A percentile compares a stretch with the other conserved stretches of the same genome.
phyloP scores from a whole-genome alignment of 352 stramenopile species.

The Proteromonas lacertae region DNA sequence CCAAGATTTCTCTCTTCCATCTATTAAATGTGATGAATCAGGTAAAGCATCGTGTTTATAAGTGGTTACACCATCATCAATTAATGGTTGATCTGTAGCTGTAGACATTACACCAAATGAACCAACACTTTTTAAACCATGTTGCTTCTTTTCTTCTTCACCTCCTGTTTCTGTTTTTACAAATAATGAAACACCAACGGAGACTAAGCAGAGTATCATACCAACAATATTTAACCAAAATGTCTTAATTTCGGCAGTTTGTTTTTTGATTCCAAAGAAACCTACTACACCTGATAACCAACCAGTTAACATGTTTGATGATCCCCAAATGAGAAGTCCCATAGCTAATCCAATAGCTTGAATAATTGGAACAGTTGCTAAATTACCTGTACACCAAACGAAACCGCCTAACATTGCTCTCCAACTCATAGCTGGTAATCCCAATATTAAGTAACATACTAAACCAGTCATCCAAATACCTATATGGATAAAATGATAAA shows the following conservation, averaged over 20 bases:
- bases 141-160: not conserved
- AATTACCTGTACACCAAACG: conserved; percentile 12
- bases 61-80: no score
- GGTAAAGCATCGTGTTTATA: not conserved
- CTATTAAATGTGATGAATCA: not conserved
- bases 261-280: conserved; percentile 9
- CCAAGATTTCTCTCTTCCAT: not conserved
- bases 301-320: conserved; percentile 11
- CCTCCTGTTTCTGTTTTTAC: conserved; percentile 2
- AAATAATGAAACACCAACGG: conserved; percentile 4
- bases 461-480: conserved; percentile 3
- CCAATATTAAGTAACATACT: not conserved
- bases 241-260: conserved; percentile 7
- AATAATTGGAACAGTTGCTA: conserved; percentile 8
- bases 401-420: conserved; percentile 9
- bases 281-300: conserved; percentile 10
- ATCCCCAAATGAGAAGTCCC: conserved; percentile 10
- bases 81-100: no score
- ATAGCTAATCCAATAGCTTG: conserved; percentile 9
- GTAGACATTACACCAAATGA: not conserved
- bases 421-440: conserved; percentile 7
- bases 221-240: conserved; percentile 8
- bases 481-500: conserved; percentile 6
- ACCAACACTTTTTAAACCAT: not conserved
- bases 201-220: conserved; percentile 5